Conservation (phyloP, 345 rosid genomes). For the Populus tremula region DNA sequence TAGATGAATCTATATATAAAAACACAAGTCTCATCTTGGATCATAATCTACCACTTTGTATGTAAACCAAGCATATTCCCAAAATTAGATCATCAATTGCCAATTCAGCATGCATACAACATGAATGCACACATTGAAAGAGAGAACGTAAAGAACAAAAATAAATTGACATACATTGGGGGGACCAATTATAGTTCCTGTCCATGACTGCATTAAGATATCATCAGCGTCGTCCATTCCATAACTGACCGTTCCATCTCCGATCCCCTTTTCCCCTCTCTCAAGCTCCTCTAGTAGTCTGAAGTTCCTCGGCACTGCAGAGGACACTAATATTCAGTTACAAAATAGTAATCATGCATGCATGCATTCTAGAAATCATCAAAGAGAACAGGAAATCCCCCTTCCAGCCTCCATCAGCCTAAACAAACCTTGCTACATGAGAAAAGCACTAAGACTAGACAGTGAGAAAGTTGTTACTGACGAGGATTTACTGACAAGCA, state of each 20-base stretch:
- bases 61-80: not conserved
- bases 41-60: not conserved
- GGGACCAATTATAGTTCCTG: conserved; percentile 73
- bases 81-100: not conserved
- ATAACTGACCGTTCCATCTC: conserved; percentile 96
- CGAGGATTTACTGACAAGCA: not conserved
- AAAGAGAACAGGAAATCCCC: not conserved
- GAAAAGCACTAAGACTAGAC: not conserved
- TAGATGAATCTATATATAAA: not conserved
- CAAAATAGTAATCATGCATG: not conserved
- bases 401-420: not conserved
- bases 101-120: not conserved
- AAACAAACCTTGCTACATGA: too few species aligned
- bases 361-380: not conserved
- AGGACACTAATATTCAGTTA: conserved; percentile 10
- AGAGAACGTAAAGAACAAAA: not conserved
- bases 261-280: conserved; percentile 84
- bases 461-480: not conserved
- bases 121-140: not conserved
- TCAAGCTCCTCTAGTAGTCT: conserved; percentile 76
- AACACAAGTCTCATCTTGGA: not conserved
- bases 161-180: conserved; percentile 44
- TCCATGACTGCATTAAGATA: conserved; percentile 92
- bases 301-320: conserved; percentile 70
- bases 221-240: conserved; percentile 99